Conservation (phyloP, 768 basidiomycete genomes). For the Russula sp. region DNA sequence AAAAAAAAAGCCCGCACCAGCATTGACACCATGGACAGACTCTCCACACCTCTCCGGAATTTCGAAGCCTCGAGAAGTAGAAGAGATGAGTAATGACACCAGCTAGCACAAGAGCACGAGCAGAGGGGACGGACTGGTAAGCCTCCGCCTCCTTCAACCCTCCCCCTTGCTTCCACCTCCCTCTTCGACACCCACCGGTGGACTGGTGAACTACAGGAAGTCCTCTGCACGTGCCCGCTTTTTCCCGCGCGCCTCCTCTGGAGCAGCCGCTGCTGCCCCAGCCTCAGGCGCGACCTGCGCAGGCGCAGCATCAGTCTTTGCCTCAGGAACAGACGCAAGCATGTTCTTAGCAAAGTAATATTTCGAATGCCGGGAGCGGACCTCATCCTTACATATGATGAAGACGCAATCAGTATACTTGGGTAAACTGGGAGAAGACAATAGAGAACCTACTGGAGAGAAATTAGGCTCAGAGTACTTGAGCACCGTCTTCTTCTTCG, state of each 20-base stretch:
- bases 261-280: constrained; percentile 15
- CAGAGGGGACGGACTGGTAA: constrained; percentile 30
- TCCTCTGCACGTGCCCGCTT: constrained; percentile 85
- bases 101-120: constrained; percentile 20
- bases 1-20: constrained; percentile 24
- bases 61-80: constrained; percentile 8
- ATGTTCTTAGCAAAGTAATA: constrained; percentile 48
- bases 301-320: constrained; percentile 28
- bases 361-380: constrained; percentile 54
- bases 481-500: constrained; percentile 69
- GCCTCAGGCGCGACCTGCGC: constrained; percentile 19
- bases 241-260: constrained; percentile 66
- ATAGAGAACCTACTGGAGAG: constrained; percentile 51
- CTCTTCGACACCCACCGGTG: neutral
- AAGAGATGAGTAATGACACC: constrained; percentile 23
- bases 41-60: constrained; percentile 7
- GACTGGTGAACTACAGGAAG: constrained; percentile 44
- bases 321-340: constrained; percentile 27
- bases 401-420: neutral
- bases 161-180: neutral
- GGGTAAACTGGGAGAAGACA: neutral
- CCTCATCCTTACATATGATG: constrained; percentile 54
- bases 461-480: constrained; percentile 75
- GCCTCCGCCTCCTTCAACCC: constrained; percentile 20
- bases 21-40: neutral